Percentiles rank a stretch among this genome's conserved stretches.
Conservation (phyloP, 78 protist genomes). For the Dictyostelium capitatum region DNA sequence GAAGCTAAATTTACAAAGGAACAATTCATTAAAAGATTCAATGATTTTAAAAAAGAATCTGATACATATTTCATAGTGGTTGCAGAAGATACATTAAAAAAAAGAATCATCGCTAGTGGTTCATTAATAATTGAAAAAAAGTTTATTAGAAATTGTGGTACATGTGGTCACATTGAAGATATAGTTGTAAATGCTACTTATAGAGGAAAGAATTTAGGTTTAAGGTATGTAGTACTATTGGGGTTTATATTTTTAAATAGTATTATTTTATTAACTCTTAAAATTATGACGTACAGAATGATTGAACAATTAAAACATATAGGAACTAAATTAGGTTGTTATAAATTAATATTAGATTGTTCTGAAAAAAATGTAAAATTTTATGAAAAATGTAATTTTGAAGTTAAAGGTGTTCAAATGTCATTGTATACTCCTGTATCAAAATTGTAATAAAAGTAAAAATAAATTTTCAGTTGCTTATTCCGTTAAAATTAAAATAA, state of each 20-base stretch:
- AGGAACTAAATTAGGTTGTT: slow-evolving; percentile 71
- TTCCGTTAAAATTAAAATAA: neutral
- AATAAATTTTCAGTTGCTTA: neutral
- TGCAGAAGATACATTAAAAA: slow-evolving; percentile 52
- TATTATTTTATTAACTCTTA: neutral
- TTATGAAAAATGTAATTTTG: slow-evolving; percentile 86
- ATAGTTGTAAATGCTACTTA: slow-evolving; percentile 77
- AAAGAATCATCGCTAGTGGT: slow-evolving; percentile 80
- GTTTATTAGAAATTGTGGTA: slow-evolving; percentile 77
- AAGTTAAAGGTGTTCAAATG: slow-evolving; percentile 60
- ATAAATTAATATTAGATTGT: slow-evolving; percentile 89
- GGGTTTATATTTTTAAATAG: neutral
- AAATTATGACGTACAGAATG: slow-evolving; percentile 53
- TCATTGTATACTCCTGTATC: slow-evolving; percentile 11
- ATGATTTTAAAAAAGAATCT: slow-evolving; percentile 14
- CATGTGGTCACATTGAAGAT: slow-evolving; percentile 91
- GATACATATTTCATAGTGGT: slow-evolving; percentile 72
- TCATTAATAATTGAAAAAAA: slow-evolving; percentile 83
- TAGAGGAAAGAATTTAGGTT: slow-evolving; percentile 86
- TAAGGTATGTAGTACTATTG: slow-evolving; percentile 6
- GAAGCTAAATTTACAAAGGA: slow-evolving; percentile 57
- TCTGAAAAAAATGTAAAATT: slow-evolving; percentile 76
- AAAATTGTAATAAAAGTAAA: neutral
- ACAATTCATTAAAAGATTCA: slow-evolving; percentile 37
- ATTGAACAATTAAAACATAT: slow-evolving; percentile 77